phyloP scores from a whole-genome alignment of 2,329 filamentous ascomycete genomes.

The Ophiostoma sp. region DNA sequence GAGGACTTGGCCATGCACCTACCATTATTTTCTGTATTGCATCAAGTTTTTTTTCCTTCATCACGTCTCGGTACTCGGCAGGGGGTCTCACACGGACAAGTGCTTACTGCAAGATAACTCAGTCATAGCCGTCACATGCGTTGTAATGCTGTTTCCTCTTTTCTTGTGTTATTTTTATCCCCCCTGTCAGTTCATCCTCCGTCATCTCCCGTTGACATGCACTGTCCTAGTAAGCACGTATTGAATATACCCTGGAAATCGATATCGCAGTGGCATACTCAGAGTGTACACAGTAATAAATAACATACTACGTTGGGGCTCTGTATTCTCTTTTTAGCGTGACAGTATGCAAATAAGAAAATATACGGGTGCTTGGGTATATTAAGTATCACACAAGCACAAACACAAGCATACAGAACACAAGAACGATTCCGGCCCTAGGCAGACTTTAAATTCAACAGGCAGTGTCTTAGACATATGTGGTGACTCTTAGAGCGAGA shows the following conservation, averaged over 20 bases:
- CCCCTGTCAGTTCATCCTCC: background rate
- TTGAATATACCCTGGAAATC: background rate
- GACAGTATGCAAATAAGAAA: constrained; percentile 4
- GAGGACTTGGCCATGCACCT: background rate
- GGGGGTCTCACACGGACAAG: background rate
- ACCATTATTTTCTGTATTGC: background rate
- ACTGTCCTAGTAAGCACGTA: constrained; percentile 1
- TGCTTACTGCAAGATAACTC: background rate
- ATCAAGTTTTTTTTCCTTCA: background rate
- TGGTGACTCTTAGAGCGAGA: background rate
- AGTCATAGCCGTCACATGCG: background rate
- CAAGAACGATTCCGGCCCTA: background rate
- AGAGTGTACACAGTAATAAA: background rate
- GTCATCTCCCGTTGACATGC: background rate
- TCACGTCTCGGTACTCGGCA: constrained; percentile 3
- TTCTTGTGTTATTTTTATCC: background rate
- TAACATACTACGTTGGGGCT: background rate
- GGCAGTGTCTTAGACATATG: background rate
- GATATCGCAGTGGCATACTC: background rate
- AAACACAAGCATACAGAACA: background rate
- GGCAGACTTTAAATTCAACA: background rate
- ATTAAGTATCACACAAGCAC: background rate
- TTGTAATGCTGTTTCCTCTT: background rate
- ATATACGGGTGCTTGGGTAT: background rate
- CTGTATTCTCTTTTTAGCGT: background rate